Percentiles rank a stretch among this genome's conserved stretches.
Evolutionary conservation across 1,284 basidiomycete genomes (phyloP).

Genomic region (Austroboletus niveus): DNA sequence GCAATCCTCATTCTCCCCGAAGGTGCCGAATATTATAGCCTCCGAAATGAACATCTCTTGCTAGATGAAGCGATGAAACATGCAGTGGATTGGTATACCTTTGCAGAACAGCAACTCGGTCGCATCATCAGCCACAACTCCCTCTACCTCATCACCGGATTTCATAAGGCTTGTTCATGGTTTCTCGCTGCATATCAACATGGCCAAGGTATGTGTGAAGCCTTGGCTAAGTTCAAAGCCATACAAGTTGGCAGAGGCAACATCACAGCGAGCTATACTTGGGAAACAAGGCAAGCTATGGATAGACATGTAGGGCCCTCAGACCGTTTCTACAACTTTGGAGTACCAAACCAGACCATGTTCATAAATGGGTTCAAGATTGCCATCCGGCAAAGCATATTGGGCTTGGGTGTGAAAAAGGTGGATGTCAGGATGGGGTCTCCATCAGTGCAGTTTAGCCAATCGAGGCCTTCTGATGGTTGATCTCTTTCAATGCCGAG

Average conservation of each 20-base stretch:
- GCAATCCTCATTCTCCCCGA: slow-evolving; percentile 22
- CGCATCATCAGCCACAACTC: slow-evolving; percentile 9
- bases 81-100: slow-evolving; percentile 21
- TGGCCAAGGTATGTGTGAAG: not conserved
- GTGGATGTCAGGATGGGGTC: too few species aligned
- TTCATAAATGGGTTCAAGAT: slow-evolving; percentile 30
- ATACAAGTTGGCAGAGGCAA: slow-evolving; percentile 11
- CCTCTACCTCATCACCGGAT: slow-evolving; percentile 27
- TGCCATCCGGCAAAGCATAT: not conserved
- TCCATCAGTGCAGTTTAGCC: too few species aligned
- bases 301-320: not conserved
- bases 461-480: too few species aligned
- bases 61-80: slow-evolving; percentile 6
- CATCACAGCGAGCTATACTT: not conserved
- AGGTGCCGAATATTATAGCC: not conserved
- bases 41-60: not conserved
- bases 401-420: too few species aligned
- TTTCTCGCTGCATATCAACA: not conserved
- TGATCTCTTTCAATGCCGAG: too few species aligned
- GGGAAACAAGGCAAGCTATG: not conserved
- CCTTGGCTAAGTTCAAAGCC: too few species aligned
- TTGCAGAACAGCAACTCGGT: slow-evolving; percentile 9
- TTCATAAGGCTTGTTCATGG: slow-evolving; percentile 27
- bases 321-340: not conserved
- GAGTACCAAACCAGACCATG: slow-evolving; percentile 19